Conservation (phyloP, 768 basidiomycete genomes). For the Daedaleopsis nitida region DNA sequence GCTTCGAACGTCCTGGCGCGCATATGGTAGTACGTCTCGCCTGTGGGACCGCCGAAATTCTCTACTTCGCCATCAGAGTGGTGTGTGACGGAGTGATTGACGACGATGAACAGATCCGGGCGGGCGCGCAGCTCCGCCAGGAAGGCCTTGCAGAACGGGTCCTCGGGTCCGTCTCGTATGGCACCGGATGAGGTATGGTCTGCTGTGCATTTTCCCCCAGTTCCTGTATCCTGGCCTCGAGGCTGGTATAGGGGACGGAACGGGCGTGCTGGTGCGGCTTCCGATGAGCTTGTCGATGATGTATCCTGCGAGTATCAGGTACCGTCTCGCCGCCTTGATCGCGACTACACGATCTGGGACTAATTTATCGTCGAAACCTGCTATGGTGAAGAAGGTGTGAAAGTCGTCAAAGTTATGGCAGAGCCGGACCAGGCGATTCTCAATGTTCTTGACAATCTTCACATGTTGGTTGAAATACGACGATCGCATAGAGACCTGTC, state of each 20-base stretch:
- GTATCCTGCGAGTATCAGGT: not conserved
- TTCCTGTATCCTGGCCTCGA: not conserved
- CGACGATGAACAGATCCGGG: conserved; percentile 2
- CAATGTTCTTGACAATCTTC: not conserved
- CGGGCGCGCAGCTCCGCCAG: not conserved
- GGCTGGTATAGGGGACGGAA: not conserved
- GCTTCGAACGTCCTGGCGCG: not conserved
- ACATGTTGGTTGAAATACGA: not conserved
- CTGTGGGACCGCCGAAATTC: not conserved
- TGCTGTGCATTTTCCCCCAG: not conserved
- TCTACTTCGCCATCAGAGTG: not conserved
- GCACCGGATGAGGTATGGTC: conserved; percentile 4
- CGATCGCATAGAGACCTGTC: not conserved
- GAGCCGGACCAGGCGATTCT: conserved; percentile 1
- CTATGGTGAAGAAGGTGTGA: not conserved
- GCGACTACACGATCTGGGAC: not conserved
- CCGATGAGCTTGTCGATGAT: not conserved
- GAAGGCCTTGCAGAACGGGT: not conserved
- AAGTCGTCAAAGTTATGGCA: conserved; percentile 5
- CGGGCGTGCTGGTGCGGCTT: not conserved
- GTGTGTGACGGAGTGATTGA: not conserved
- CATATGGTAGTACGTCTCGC: conserved; percentile 2
- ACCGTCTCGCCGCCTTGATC: too few species aligned
- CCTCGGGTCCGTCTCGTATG: not conserved
- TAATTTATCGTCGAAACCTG: not conserved